Evolutionary conservation across 257 asterid genomes (phyloP), one percentile per base, ranked within the genome.

Genomic region (Solanum chilense): DNA sequence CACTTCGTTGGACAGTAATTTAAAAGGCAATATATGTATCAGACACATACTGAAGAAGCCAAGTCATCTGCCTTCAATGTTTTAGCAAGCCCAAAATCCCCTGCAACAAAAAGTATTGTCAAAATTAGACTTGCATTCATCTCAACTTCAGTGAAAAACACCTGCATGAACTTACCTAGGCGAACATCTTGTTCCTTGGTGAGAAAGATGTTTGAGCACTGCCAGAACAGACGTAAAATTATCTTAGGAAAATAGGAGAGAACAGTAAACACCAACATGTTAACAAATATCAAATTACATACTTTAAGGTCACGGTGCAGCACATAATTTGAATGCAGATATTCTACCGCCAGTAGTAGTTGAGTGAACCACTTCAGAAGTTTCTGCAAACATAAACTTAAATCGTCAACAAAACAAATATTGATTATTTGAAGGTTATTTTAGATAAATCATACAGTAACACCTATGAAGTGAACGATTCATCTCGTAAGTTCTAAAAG

Each of bases 11-110:
- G 27, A 5, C 10, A 16, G 68, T 47, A 47, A 47, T 15, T 27
- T 15, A 47, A 78, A 80, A 47, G 37, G 16, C n/a, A 45, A 29
- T 68, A 29, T 27, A 89, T 88, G n/a, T 56, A 88, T 84, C 52
- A 87, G 74, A 56, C 41, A 92, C 98, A 76, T 94, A 97, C 99
- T 9, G 99, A 97, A 91, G 99, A 97, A 89, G 99, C 99, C 96
- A 97, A 92, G 92, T 97, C 99, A 91, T 97, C 99, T 82, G 98
- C 98, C 92, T 97, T 97, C 94, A 97, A 90, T 83, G 99, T 96
- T 91, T 97, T 97, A 41, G 99, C 99, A 73, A 97, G 98, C 88
- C 99, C 99, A 90, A 97, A 97, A 91, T 97, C 99, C 87, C 99
- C 99, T 97, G 92, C 27, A 37, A 87, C 91, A 90, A 81, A 86